Percentiles rank a stretch among this genome's conserved stretches.
Conservation (phyloP, 345 rosid genomes). For the Eucalyptus dawsonii region DNA sequence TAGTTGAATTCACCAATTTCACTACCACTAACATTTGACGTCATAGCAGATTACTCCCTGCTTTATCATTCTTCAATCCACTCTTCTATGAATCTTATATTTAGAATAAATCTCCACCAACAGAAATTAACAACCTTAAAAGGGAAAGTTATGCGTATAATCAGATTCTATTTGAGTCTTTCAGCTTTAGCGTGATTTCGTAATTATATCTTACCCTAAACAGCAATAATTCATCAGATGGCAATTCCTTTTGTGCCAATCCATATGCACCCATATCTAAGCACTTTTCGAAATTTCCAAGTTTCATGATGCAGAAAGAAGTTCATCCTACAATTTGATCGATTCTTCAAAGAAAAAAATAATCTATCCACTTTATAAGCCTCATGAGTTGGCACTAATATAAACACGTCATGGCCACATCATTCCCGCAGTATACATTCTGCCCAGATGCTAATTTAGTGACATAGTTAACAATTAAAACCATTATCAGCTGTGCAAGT, state of each 20-base stretch:
- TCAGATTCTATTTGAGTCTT: background rate
- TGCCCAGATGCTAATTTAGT: background rate
- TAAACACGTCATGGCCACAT: background rate
- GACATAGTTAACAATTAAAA: background rate
- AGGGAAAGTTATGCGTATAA: background rate
- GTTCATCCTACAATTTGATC: background rate
- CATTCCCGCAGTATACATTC: background rate
- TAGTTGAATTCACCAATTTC: background rate
- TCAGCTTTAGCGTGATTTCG: background rate
- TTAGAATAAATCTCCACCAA: background rate
- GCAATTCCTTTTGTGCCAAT: background rate
- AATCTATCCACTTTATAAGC: background rate
- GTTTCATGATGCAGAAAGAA: background rate
- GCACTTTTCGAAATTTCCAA: background rate
- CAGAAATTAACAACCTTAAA: background rate
- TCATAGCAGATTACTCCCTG: background rate
- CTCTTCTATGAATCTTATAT: background rate
- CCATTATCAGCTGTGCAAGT: background rate
- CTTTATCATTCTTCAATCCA: background rate
- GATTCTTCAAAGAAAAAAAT: background rate
- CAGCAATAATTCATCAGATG: background rate
- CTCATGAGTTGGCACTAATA: background rate
- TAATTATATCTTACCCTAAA: background rate
- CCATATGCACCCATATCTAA: background rate
- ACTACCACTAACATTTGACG: background rate